A percentile compares a stretch with the other conserved stretches of the same genome.
phyloP scores from a whole-genome alignment of 2,329 filamentous ascomycete genomes.

The Penicillium sp. region DNA sequence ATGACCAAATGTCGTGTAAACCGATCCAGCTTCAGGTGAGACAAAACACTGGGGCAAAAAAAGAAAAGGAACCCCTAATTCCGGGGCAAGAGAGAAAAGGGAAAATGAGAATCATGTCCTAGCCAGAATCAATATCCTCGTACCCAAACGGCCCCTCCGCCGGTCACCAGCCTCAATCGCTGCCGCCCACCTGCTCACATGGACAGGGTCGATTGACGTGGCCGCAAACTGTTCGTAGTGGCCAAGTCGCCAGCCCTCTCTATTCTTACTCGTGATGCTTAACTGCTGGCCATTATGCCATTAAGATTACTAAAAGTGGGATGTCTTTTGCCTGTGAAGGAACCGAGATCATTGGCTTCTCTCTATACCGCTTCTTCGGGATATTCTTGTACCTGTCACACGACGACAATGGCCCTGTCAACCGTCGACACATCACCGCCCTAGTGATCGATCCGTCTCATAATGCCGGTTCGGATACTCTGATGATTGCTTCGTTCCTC shows the following conservation, averaged over 20 bases:
- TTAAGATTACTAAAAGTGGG: neutral
- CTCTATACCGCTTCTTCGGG: slow-evolving; percentile 18
- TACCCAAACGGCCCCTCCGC: neutral
- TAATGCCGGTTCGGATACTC: neutral
- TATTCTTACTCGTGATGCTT: slow-evolving; percentile 10
- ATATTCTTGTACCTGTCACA: slow-evolving; percentile 22
- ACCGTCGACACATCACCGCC: slow-evolving; percentile 21
- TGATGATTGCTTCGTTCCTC: slow-evolving; percentile 4
- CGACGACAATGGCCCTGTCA: slow-evolving; percentile 21
- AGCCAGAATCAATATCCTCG: neutral
- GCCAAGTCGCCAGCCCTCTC: neutral
- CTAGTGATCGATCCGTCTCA: slow-evolving; percentile 8
- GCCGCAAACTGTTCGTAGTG: slow-evolving; percentile 19
- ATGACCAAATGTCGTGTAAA: slow-evolving; percentile 23
- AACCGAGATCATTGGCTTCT: slow-evolving; percentile 4
- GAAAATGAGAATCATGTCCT: slow-evolving; percentile 6
- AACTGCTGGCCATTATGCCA: neutral
- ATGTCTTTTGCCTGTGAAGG: neutral
- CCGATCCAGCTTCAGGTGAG: slow-evolving; percentile 14
- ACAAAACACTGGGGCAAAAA: slow-evolving; percentile 7
- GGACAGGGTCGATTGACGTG: slow-evolving; percentile 24
- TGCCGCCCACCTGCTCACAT: slow-evolving; percentile 21
- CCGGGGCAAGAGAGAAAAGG: neutral
- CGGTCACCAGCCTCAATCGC: slow-evolving; percentile 22
- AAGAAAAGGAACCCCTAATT: neutral